Base-by-base conservation (phyloP, 768 basidiomycete genomes). In the Tricholoma flavovirens region DNA sequence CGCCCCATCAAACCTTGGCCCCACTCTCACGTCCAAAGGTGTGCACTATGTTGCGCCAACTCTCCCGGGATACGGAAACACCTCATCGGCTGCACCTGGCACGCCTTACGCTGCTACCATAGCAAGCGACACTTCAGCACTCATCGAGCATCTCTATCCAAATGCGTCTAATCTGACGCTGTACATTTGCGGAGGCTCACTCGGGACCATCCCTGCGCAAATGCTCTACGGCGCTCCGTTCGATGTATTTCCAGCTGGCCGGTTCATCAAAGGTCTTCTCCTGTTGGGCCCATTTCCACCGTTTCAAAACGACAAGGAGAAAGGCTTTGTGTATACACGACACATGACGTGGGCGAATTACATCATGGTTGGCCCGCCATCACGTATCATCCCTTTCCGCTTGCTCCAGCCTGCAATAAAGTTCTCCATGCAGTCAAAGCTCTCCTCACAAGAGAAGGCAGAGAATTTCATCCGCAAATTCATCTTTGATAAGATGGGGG, bases 141-240 rank as follows among this genome's bases (percentile, higher is more conserved):
- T 81, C 29, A 66, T 81, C 33, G 61, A 65, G 21, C 73, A 77
- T 56, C 65, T 79, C 51, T 72, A 78, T 54, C 72, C 76, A 0
- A 61, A 71, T 24, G 56, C 57, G 4, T 57, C 63, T 21, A 54
- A 71, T 12, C 66, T 79, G 45, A 65, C 63, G 38, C 69, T 77
- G 38, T 80, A 78, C 64, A 54, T 82, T 56, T 58, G 71, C 2
- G 80, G 78, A 3, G 76, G 77, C n/a, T 80, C 78, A 1, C 78
- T 74, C 55, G 80, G 80, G 17, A 77, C 73, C 5, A 69, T 72
- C 6, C 68, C 77, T 2, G 71, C 78, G 2, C 80, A 82, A 67
- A 80, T 82, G 40, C 55, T 81, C 11, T 81, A 78, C 49, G 78
- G 79, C 2, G 72, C 76, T 0, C 66, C 79, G 0, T 80, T 78